These are phyloP conservation scores for Amauroascus verrucosus DNA, from an alignment of 2,329 filamentous ascomycete genomes.

Conservation along the genomic window DNA sequence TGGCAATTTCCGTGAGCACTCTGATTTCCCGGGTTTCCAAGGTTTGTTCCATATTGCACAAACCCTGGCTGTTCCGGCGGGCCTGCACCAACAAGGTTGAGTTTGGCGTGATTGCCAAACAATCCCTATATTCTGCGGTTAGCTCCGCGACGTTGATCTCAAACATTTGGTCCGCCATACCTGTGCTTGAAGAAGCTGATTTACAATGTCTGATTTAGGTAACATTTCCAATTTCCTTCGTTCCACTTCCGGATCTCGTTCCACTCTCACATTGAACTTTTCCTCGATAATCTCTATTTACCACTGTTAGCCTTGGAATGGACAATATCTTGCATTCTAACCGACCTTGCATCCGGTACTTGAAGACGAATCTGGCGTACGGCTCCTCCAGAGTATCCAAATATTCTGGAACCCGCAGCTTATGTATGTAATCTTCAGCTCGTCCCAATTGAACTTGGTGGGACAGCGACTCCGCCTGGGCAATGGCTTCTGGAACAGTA, in stretches of 20 bases:
- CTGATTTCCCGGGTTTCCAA: background rate
- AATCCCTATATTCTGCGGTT: conserved; percentile 2
- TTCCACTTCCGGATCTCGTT: conserved; percentile 17
- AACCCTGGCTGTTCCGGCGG: background rate
- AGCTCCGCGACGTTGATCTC: background rate
- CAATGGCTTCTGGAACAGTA: conserved; percentile 17
- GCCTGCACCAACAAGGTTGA: background rate
- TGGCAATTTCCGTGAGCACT: background rate
- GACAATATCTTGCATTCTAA: background rate
- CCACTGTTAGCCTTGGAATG: background rate
- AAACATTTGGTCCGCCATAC: conserved; percentile 3
- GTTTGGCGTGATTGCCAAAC: background rate
- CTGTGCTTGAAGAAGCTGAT: conserved; percentile 19
- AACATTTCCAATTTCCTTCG: conserved; percentile 17
- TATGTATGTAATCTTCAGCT: conserved; percentile 24
- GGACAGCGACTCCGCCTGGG: conserved; percentile 15
- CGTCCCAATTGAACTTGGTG: conserved; percentile 26
- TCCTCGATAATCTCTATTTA: conserved; percentile 16
- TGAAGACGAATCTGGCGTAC: conserved; percentile 28
- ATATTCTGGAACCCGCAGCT: conserved; percentile 22
- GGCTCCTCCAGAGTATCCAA: conserved; percentile 25
- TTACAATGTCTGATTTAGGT: conserved; percentile 16
- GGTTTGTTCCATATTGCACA: background rate
- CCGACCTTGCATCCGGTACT: conserved; percentile 22
- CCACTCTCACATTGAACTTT: conserved; percentile 14